Percentiles rank a stretch among this genome's conserved stretches.
phyloP scores from a whole-genome alignment of 139 green algal species.

The Cymbomonas tetramitiformis region DNA sequence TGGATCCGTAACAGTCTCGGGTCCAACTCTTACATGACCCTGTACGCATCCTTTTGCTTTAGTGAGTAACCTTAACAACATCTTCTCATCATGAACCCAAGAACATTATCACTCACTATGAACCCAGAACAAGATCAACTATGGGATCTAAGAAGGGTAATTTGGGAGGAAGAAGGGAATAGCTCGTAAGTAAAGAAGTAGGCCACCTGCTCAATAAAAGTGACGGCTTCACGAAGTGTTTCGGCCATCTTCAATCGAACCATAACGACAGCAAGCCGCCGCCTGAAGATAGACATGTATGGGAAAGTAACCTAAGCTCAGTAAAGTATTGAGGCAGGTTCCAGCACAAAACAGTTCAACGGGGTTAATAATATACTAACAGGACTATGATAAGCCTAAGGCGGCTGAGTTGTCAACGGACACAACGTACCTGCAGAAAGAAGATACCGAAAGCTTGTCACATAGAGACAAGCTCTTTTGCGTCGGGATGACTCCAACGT shows the following conservation, averaged over 20 bases:
- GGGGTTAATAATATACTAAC: too few species aligned
- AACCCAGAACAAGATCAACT: background rate
- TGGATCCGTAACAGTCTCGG: conserved; percentile 75
- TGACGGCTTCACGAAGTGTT: conserved; percentile 71
- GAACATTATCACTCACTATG: background rate
- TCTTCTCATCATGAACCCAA: background rate
- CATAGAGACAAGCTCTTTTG: conserved; percentile 84
- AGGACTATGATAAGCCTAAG: too few species aligned
- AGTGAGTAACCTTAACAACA: background rate
- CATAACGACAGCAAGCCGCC: conserved; percentile 82
- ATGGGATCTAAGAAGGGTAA: background rate
- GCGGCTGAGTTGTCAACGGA: too few species aligned
- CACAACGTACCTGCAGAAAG: too few species aligned
- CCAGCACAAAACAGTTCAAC: too few species aligned
- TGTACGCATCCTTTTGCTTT: conserved; percentile 17
- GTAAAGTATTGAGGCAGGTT: background rate
- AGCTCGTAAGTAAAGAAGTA: too few species aligned
- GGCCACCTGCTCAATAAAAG: conserved; percentile 85
- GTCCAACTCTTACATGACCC: conserved; percentile 86
- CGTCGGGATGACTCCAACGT: conserved; percentile 75
- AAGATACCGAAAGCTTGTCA: conserved; percentile 72
- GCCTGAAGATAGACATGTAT: too few species aligned
- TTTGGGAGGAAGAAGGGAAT: background rate
- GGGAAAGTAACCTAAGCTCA: background rate
- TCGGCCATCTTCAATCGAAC: conserved; percentile 82